phyloP scores from a whole-genome alignment of 768 basidiomycete species.

The Lyophyllum semitale region DNA sequence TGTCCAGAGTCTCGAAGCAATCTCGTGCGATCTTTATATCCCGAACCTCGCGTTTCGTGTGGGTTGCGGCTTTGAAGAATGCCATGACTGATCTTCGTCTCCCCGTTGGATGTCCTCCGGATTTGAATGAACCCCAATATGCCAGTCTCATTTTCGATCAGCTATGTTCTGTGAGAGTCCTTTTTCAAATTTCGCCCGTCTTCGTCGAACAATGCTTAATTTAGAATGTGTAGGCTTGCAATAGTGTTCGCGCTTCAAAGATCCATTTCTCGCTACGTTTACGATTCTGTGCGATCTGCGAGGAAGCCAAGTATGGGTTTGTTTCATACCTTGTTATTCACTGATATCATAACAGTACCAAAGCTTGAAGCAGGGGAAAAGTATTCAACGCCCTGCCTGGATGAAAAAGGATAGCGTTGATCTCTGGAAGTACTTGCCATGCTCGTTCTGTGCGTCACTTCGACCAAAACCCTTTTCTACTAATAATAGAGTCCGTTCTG shows the following conservation, averaged over 20 bases:
- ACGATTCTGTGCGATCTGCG: slow-evolving; percentile 2
- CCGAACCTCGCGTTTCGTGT: slow-evolving; percentile 1
- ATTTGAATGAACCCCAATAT: slow-evolving; percentile 8
- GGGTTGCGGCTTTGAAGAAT: neutral
- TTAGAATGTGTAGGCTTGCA: slow-evolving; percentile 2
- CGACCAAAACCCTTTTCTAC: neutral
- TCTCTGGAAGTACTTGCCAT: neutral
- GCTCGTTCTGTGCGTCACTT: neutral
- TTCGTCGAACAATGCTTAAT: neutral
- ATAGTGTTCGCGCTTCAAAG: slow-evolving; percentile 2
- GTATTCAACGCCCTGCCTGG: neutral
- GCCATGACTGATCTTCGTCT: neutral
- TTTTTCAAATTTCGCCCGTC: neutral
- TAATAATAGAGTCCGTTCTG: neutral
- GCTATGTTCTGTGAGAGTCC: neutral
- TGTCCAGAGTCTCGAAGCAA: slow-evolving; percentile 1
- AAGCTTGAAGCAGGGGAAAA: neutral
- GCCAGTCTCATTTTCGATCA: slow-evolving; percentile 5
- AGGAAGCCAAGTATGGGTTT: neutral
- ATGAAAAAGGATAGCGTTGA: neutral
- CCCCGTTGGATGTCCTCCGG: neutral
- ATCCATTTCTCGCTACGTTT: slow-evolving; percentile 2
- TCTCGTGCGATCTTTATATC: slow-evolving; percentile 7
- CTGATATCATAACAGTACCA: neutral
- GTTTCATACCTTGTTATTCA: neutral